Conservation (phyloP, 2,329 filamentous ascomycete species). For the Madurella fahalii region DNA sequence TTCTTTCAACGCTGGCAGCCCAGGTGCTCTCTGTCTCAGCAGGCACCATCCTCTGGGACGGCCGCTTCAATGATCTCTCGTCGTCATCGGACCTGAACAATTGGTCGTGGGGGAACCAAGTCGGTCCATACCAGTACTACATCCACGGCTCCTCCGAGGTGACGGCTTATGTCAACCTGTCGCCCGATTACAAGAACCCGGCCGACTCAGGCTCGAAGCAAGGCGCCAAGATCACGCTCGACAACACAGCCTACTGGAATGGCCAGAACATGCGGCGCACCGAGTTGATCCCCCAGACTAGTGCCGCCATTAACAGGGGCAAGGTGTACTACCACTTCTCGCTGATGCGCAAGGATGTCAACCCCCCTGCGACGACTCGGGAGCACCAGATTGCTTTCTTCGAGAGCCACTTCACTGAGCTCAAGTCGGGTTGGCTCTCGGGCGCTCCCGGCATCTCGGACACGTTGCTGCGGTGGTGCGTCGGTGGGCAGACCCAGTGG, state of each 20-base stretch:
- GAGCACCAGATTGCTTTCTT: conserved; percentile 65
- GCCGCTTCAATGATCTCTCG: conserved; percentile 59
- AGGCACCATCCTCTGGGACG: conserved; percentile 51
- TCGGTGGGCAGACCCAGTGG: conserved; percentile 59
- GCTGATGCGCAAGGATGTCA: conserved; percentile 54
- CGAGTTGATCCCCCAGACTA: conserved; percentile 69
- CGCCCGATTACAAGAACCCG: conserved; percentile 59
- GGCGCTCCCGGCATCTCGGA: conserved; percentile 44
- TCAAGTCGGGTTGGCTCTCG: conserved; percentile 63
- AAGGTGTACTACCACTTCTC: conserved; percentile 71
- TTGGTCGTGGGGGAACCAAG: conserved; percentile 65
- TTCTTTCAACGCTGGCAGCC: conserved; percentile 22
- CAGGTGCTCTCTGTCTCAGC: conserved; percentile 21
- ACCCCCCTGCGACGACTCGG: conserved; percentile 56
- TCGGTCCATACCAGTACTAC: conserved; percentile 71
- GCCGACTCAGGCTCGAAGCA: conserved; percentile 57
- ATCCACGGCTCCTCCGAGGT: conserved; percentile 61
- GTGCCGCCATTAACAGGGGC: conserved; percentile 59
- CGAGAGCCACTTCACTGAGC: conserved; percentile 70
- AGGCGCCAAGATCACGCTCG: conserved; percentile 65
- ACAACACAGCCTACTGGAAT: conserved; percentile 64
- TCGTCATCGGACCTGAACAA: conserved; percentile 53
- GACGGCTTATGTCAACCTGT: conserved; percentile 59
- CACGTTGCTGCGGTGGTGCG: conserved; percentile 60
- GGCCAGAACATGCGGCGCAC: conserved; percentile 68